phyloP scores from a whole-genome alignment of 805 yeast species.

The Metschnikowia kunwiensis region DNA sequence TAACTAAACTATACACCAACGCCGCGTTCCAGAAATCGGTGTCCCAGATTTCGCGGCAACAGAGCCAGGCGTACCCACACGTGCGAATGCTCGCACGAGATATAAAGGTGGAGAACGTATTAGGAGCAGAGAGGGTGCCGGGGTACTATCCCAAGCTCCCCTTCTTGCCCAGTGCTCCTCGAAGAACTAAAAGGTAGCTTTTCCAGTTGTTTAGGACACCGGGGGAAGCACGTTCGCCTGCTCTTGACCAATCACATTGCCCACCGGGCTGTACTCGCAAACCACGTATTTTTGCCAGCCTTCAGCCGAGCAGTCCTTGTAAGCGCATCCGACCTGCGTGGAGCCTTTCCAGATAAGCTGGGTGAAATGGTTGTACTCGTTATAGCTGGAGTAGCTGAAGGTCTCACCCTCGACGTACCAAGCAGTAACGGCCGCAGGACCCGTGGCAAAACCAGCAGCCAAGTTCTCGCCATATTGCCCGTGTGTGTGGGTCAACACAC shows the following conservation, averaged over 20 bases:
- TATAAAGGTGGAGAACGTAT: slow-evolving; percentile 11
- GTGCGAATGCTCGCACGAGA: slow-evolving; percentile 8
- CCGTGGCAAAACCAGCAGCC: slow-evolving; percentile 34
- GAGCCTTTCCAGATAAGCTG: slow-evolving; percentile 32
- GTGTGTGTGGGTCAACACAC: slow-evolving; percentile 35
- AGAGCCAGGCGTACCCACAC: slow-evolving; percentile 3
- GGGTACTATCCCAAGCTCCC: slow-evolving; percentile 21
- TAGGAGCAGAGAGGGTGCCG: slow-evolving; percentile 12
- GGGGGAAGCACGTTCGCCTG: slow-evolving; percentile 27
- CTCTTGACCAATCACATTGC: slow-evolving; percentile 33
- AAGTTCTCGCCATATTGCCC: slow-evolving; percentile 42
- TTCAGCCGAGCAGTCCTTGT: slow-evolving; percentile 29
- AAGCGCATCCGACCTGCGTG: slow-evolving; percentile 31
- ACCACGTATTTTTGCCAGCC: slow-evolving; percentile 34
- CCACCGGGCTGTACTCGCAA: slow-evolving; percentile 35
- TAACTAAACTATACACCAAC: slow-evolving; percentile 11
- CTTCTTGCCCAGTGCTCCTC: background rate
- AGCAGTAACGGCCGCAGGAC: slow-evolving; percentile 33
- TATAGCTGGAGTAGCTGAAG: slow-evolving; percentile 25
- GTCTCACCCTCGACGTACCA: slow-evolving; percentile 41
- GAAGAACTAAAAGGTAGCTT: background rate
- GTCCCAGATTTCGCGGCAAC: slow-evolving; percentile 1
- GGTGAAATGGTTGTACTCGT: slow-evolving; percentile 31
- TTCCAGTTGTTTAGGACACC: background rate
- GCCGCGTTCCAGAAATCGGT: background rate